Evolutionary conservation across 1,284 basidiomycete species (phyloP).

Genomic region (Cryptococcus amylolentus): DNA sequence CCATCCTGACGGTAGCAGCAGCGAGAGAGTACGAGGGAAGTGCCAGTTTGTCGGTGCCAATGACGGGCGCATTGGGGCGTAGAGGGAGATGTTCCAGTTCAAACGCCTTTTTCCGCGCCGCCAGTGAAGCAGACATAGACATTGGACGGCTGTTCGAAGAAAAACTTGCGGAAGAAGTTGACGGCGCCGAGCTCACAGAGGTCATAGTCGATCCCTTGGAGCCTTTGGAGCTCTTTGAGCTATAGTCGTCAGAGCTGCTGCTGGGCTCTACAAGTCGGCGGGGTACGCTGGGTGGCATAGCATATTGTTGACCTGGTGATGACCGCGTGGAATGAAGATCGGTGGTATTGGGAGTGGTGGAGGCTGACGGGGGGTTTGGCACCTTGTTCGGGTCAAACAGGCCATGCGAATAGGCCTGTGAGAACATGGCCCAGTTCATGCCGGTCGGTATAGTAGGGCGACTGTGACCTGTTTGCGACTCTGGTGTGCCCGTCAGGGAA

Average conservation of each 20-base stretch:
- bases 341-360: constrained; percentile 7
- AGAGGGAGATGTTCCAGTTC: constrained; percentile 24
- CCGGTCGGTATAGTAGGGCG: constrained; percentile 1
- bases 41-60: constrained; percentile 25
- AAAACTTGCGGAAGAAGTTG: constrained; percentile 10
- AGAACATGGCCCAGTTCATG: constrained; percentile 64
- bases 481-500: constrained; percentile 1
- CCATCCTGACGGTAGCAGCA: constrained; percentile 79
- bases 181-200: constrained; percentile 21
- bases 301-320: constrained; percentile 23
- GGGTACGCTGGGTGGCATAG: constrained; percentile 1
- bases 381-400: constrained; percentile 75
- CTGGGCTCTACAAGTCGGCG: background rate
- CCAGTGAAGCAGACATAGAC: constrained; percentile 21
- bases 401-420: constrained; percentile 68
- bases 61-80: background rate
- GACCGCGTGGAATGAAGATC: constrained; percentile 22
- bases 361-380: constrained; percentile 59
- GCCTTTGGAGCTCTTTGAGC: constrained; percentile 14
- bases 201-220: constrained; percentile 17
- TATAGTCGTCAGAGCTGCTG: constrained; percentile 9
- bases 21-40: constrained; percentile 52
- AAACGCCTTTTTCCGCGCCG: constrained; percentile 20
- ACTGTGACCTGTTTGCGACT: background rate
- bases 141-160: constrained; percentile 1